Percentiles rank a stretch among this genome's conserved stretches.
phyloP scores from a whole-genome alignment of 495 filamentous ascomycete genomes.

The Penicillium salamii region DNA sequence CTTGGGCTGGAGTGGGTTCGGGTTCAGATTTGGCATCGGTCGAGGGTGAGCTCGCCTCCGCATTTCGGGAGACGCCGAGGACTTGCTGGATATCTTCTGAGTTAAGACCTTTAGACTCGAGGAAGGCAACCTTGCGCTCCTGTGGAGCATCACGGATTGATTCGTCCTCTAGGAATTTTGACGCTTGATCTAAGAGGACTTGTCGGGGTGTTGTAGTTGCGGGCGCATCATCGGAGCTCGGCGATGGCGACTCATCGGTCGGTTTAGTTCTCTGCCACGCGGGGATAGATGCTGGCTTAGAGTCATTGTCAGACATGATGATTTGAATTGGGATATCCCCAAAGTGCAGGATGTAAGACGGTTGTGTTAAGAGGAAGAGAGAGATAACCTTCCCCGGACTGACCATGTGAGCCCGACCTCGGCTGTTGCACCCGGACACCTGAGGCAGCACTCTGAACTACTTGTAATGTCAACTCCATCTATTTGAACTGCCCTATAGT shows the following conservation, averaged over 20 bases:
- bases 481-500: too few species aligned
- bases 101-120: constrained; percentile 74
- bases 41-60: constrained; percentile 23
- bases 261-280: constrained; percentile 42
- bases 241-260: constrained; percentile 25
- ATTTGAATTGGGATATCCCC: not conserved
- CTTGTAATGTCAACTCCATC: too few species aligned
- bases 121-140: constrained; percentile 73
- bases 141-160: constrained; percentile 65
- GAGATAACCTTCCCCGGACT: constrained; percentile 21
- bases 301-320: constrained; percentile 39
- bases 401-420: constrained; percentile 33
- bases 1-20: constrained; percentile 11
- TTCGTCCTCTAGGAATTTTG: constrained; percentile 76
- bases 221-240: constrained; percentile 33
- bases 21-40: constrained; percentile 16
- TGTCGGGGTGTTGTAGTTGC: constrained; percentile 30
- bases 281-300: constrained; percentile 41
- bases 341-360: not conserved
- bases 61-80: constrained; percentile 49
- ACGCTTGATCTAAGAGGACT: constrained; percentile 64
- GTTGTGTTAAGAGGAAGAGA: constrained; percentile 3
- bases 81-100: constrained; percentile 66
- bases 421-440: constrained; percentile 22
- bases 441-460: constrained; percentile 6